Percentiles rank a stretch among this genome's conserved stretches.
phyloP scores from a whole-genome alignment of 2,329 filamentous ascomycete species.

The Aspergillus sp. region DNA sequence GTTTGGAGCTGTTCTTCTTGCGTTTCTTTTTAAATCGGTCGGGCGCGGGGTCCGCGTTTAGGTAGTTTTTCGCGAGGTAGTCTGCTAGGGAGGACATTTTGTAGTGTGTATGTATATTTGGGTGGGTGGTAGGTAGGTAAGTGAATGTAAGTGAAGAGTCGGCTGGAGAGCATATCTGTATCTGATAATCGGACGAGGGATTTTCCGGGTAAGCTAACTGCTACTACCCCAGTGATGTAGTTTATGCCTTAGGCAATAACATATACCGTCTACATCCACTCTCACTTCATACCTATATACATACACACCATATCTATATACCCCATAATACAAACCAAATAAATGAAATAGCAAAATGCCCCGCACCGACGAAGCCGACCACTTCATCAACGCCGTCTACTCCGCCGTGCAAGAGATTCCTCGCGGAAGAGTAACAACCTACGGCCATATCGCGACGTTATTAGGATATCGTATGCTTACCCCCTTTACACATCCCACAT shows the following conservation, averaged over 20 bases:
- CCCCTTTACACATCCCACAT: no score
- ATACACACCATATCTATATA: no score
- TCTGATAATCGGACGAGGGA: not conserved
- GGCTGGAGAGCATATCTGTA: not conserved
- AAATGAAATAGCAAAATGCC: constrained; percentile 34
- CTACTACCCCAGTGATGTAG: not conserved
- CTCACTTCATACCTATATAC: no score
- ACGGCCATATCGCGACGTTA: constrained; percentile 69
- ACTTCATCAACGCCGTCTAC: constrained; percentile 68
- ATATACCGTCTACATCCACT: not conserved
- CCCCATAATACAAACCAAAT: not conserved
- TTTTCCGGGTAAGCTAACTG: constrained; percentile 3
- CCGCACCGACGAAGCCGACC: constrained; percentile 51
- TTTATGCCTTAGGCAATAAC: not conserved
- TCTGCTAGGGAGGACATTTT: constrained; percentile 64
- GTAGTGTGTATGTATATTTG: not conserved
- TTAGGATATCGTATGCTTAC: constrained; percentile 51
- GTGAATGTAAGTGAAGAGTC: not conserved
- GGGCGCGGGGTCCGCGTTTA: constrained; percentile 61
- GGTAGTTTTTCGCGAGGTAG: constrained; percentile 90
- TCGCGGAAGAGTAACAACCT: constrained; percentile 78
- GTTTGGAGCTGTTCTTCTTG: constrained; percentile 52
- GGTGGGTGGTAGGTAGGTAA: not conserved
- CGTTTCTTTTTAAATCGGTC: constrained; percentile 58
- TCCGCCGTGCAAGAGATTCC: constrained; percentile 83